Conservation (phyloP, 2,329 filamentous ascomycete genomes). For the Paecilomyces sp. region DNA sequence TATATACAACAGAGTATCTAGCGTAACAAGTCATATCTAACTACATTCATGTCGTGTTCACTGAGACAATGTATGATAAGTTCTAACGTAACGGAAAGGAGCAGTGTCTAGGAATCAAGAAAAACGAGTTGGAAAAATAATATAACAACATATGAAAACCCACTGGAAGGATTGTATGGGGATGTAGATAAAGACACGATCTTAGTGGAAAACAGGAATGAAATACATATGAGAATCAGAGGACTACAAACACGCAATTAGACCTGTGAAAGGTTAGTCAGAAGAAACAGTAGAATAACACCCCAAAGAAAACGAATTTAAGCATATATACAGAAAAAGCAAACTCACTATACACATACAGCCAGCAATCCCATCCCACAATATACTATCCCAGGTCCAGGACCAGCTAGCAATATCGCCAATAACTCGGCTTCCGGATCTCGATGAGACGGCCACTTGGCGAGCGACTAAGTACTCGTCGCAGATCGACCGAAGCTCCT, state of each 20-base stretch:
- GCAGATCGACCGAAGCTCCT: background rate
- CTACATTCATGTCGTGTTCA: background rate
- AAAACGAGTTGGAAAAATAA: background rate
- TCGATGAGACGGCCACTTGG: background rate
- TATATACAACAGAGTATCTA: background rate
- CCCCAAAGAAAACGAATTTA: background rate
- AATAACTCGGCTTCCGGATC: background rate
- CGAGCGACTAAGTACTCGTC: background rate
- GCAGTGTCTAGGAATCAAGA: background rate
- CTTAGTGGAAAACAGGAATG: background rate
- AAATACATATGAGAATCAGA: background rate
- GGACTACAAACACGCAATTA: background rate
- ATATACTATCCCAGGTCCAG: background rate
- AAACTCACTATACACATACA: background rate
- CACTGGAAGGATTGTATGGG: background rate
- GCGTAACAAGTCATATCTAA: background rate
- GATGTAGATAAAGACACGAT: background rate
- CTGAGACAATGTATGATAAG: background rate
- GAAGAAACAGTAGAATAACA: background rate
- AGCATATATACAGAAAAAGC: background rate
- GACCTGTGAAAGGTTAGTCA: background rate
- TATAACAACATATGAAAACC: background rate
- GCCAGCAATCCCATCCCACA: background rate
- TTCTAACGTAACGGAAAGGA: background rate
- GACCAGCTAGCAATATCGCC: background rate